Evolutionary conservation across 176 grass and related monocot genomes (phyloP).

Genomic region (Leersia perrieri): DNA sequence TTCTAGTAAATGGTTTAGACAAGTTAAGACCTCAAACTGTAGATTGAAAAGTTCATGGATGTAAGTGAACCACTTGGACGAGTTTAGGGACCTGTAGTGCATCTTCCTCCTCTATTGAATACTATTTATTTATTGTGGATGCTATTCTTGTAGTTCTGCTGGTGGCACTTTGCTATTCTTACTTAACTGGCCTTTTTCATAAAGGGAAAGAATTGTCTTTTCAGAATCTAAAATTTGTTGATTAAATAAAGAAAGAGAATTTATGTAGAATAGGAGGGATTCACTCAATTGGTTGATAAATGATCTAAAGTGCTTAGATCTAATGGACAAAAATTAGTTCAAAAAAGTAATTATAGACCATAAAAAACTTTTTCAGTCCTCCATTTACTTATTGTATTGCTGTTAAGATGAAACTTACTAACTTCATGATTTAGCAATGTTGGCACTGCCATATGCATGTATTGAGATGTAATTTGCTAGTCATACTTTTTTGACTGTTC

Average conservation of each 20-base stretch:
- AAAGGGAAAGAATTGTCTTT: not conserved
- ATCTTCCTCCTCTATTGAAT: not conserved
- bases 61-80: too few relatives aligned
- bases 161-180: not conserved
- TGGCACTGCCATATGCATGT: not conserved
- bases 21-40: not conserved
- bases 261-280: constrained; percentile 6
- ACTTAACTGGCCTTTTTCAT: constrained; percentile 1
- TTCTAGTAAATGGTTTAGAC: not conserved
- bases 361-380: not conserved
- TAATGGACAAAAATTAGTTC: not conserved
- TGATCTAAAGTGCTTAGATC: too few relatives aligned
- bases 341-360: constrained; percentile 4
- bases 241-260: constrained; percentile 13
- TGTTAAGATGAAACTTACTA: constrained; percentile 6
- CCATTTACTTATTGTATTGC: not conserved
- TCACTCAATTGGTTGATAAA: not conserved
- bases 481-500: not conserved
- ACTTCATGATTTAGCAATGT: constrained; percentile 1
- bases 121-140: constrained; percentile 11
- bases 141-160: constrained; percentile 2
- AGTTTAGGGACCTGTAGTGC: not conserved
- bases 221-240: not conserved
- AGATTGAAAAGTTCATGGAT: not conserved
- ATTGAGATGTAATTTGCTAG: not conserved